phyloP scores from a whole-genome alignment of 768 basidiomycete species.

The Auricularia heimuer region DNA sequence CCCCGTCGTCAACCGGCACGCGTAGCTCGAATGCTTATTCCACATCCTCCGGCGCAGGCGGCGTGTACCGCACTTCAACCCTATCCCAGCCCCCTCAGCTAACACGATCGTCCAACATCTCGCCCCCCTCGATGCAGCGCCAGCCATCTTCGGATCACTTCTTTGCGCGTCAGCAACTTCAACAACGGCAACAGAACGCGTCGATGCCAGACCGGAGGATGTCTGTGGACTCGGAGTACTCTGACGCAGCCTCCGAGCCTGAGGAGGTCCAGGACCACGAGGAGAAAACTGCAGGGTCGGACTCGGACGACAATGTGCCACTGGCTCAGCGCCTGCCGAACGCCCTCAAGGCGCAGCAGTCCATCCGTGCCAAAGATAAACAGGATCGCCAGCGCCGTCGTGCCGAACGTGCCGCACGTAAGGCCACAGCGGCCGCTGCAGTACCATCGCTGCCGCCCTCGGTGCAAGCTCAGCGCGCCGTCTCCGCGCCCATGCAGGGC shows the following conservation, averaged over 20 bases:
- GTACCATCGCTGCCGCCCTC: not conserved
- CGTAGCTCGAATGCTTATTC: not conserved
- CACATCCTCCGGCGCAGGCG: not conserved
- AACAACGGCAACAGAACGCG: not conserved
- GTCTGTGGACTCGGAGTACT: too few relatives aligned
- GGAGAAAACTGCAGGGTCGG: not conserved
- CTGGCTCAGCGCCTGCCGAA: constrained; percentile 76
- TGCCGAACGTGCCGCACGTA: constrained; percentile 30
- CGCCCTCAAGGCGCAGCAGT: constrained; percentile 72
- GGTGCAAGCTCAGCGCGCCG: constrained; percentile 3
- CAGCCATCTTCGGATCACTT: not conserved
- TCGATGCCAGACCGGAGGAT: not conserved
- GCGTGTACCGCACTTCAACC: not conserved
- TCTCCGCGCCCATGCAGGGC: constrained; percentile 4
- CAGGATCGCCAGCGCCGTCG: constrained; percentile 56
- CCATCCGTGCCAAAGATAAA: constrained; percentile 61
- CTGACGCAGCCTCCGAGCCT: not conserved
- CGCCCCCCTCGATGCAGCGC: not conserved
- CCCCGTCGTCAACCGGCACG: not conserved
- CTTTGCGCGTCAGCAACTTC: not conserved
- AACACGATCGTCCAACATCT: not conserved
- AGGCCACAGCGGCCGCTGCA: constrained; percentile 2
- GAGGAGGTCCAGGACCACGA: not conserved
- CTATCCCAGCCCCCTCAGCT: not conserved
- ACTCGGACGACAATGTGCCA: constrained; percentile 70